Percentiles rank a stretch among this genome's conserved stretches.
Evolutionary conservation across 2,329 filamentous ascomycete genomes (phyloP).

Genomic region (Phyllosticta citrichinensis): DNA sequence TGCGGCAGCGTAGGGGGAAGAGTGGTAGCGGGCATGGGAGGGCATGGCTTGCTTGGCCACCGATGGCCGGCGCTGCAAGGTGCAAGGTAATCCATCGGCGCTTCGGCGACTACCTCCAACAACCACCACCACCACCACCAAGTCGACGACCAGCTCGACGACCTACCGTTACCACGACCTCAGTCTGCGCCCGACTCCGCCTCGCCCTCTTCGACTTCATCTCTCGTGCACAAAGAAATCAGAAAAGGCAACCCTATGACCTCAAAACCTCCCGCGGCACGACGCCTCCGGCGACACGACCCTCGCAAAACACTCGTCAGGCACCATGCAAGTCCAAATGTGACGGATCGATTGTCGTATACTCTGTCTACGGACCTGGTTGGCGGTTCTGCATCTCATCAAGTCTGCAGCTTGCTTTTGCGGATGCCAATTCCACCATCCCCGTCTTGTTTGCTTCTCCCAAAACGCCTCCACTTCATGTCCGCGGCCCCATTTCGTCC

Average conservation of each 20-base stretch:
- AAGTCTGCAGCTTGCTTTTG: not conserved
- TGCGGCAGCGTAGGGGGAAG: not conserved
- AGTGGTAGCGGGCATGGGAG: not conserved
- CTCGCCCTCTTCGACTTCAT: too few species aligned
- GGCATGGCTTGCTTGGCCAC: slow-evolving; percentile 1
- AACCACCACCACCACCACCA: too few species aligned
- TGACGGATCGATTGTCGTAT: not conserved
- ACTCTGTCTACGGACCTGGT: not conserved
- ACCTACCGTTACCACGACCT: too few species aligned
- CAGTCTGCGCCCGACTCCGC: too few species aligned
- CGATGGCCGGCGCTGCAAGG: slow-evolving; percentile 2
- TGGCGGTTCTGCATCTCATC: not conserved
- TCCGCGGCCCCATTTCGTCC: slow-evolving; percentile 9
- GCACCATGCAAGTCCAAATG: not conserved
- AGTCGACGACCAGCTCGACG: too few species aligned
- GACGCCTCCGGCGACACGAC: too few species aligned
- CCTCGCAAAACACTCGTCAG: not conserved
- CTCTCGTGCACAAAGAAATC: too few species aligned
- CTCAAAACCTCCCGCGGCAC: too few species aligned
- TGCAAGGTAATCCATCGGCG: not conserved
- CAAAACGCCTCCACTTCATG: not conserved
- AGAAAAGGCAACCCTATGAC: too few species aligned
- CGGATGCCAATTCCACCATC: not conserved
- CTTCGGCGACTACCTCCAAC: too few species aligned
- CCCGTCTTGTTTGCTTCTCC: not conserved